phyloP scores from a whole-genome alignment of 2,329 filamentous ascomycete genomes.

The Dothideomycetes sp. region DNA sequence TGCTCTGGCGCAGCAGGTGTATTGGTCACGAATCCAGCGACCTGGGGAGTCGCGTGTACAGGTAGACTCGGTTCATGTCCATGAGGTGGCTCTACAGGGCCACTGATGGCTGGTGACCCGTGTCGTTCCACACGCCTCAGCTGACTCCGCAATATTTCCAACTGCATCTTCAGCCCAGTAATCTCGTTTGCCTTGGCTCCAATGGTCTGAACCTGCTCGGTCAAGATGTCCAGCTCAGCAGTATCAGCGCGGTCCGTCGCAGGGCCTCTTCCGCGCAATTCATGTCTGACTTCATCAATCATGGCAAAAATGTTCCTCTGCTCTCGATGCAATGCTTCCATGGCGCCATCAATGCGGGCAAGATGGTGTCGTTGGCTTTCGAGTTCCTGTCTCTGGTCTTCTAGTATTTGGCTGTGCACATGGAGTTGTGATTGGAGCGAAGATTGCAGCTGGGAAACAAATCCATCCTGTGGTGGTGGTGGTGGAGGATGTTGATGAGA shows the following conservation, averaged over 20 bases:
- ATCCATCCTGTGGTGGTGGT: constrained; percentile 22
- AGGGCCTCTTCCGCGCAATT: constrained; percentile 23
- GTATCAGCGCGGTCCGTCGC: constrained; percentile 20
- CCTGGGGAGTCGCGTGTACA: background rate
- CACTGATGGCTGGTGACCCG: constrained; percentile 16
- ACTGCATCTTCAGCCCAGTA: constrained; percentile 37
- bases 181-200: constrained; percentile 38
- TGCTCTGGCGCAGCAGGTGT: constrained; percentile 6
- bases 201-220: constrained; percentile 32
- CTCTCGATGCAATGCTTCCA: constrained; percentile 33
- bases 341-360: constrained; percentile 30
- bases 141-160: constrained; percentile 41
- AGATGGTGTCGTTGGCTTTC: constrained; percentile 32
- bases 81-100: constrained; percentile 18
- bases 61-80: constrained; percentile 11
- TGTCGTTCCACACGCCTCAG: constrained; percentile 29
- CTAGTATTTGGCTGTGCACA: constrained; percentile 35
- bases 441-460: constrained; percentile 29
- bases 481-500: constrained; percentile 7
- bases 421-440: constrained; percentile 41
- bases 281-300: constrained; percentile 29
- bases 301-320: constrained; percentile 26
- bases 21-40: background rate
- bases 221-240: constrained; percentile 36
- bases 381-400: constrained; percentile 34